Evolutionary conservation across 257 asterid species (phyloP), one percentile per base, ranked within the genome.

Genomic region (Petrea volubilis): DNA sequence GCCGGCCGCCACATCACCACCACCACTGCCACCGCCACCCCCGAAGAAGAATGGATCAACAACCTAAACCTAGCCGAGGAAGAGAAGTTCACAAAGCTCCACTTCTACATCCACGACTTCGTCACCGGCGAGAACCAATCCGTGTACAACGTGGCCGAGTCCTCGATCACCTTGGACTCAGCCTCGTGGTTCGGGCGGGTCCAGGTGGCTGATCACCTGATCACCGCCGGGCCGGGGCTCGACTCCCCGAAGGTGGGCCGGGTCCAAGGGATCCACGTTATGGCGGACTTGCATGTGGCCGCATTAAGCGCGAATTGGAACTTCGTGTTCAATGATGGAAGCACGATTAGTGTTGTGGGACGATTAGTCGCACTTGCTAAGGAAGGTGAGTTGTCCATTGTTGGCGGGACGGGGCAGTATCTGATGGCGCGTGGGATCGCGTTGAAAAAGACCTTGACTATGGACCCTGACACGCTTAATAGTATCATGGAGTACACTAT

Each of bases 391-490:
- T 44, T 85, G 77, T 43, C 87, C 0, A 80, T 85, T 20, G 79
- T 82, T 0, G 90, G 82, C 0, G 90, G 90, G 40, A 74, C 85
- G 9, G 90, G 90, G 1, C 28, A 65, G 76, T 82, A 77, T 49
- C 55, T 77, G 34, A 55, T 85, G 78, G 90, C 89, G 1, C 76
- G 82, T n/a, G 90, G 90, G 29, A 14, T 84, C 21, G 86, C 80
- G 12, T 28, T 67, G 34, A 77, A 77, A 66, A 51, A 23, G 41
- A 57, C 66, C 14, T 21, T 77, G 57, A 25, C 13, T 0, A 67
- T 66, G 71, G 77, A 77, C 7, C 75, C 82, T 10, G 77, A 44
- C 25, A 70, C 81, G 18, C 21, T 31, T 28, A 72, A 77, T 9
- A 77, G 73, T 28, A 65, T 77, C 23, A 72, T 72, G 78, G 78